Evolutionary conservation across 768 basidiomycete species (phyloP), one percentile per base, ranked within the genome.

Genomic region (Pisolithus sp.): DNA sequence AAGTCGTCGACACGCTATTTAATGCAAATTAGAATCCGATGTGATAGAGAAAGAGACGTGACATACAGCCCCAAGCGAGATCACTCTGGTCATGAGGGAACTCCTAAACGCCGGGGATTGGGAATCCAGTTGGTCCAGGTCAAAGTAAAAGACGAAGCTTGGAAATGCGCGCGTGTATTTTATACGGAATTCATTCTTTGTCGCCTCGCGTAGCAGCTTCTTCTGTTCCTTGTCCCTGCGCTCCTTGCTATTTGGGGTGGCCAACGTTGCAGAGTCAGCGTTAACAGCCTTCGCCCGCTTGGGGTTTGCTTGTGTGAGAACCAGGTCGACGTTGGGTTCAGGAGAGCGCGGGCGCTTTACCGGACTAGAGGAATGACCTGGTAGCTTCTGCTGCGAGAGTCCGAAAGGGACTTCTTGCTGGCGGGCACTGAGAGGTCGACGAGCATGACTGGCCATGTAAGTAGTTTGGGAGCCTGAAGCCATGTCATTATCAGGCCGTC

Each of bases 161-260:
- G 91, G 91, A 71, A 98, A 96, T 20, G 88, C 89, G 48, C 81
- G 80, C 50, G 77, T 79, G 68, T 93, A 97, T 73, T 93, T 96
- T 45, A 80, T 70, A 61, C 79, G 81, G 73, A 92, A 98, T 58
- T 89, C 86, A 5, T 74, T 72, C 55, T 83, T 79, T 57, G 75
- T 75, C 53, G 75, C 73, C 56, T 82, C 78, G 26, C 80, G 75
- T 54, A 79, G 78, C 4, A 72, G 66, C 28, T 75, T 68, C 49
- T 70, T 77, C 41, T 73, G 76, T 40, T 79, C 77, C 62, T 67
- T 73, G 41, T 75, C 73, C 54, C 71, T 78, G 54, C 70, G 68
- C 42, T 70, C 63, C 20, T 72, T 66, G 38, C 76, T 70, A 5
- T 65, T 62, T 20, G 54, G 52, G 30, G 63, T 53, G 43, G 59